Percentiles rank a stretch among this genome's conserved stretches.
Conservation (phyloP, 2,329 filamentous ascomycete species). For the Aspergillus oerlinghausenensis region DNA sequence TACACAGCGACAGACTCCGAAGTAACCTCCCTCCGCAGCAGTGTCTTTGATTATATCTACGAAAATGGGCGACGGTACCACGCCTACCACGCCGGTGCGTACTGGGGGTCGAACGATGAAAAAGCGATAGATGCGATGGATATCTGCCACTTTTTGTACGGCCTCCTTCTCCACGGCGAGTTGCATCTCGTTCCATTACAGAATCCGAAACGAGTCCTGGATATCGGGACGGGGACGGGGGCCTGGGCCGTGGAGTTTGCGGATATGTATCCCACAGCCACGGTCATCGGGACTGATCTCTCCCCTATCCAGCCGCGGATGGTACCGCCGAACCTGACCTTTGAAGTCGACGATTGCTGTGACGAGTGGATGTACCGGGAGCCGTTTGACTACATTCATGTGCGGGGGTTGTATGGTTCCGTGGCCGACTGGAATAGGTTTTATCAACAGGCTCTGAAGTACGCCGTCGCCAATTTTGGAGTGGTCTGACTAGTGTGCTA, state of each 20-base stretch:
- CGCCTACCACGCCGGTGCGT: constrained; percentile 27
- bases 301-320: constrained; percentile 47
- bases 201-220: constrained; percentile 20
- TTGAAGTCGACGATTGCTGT: constrained; percentile 43
- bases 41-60: constrained; percentile 26
- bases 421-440: constrained; percentile 45
- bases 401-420: constrained; percentile 43
- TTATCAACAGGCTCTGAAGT: constrained; percentile 18
- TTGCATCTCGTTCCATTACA: constrained; percentile 24
- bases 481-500: background rate
- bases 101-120: constrained; percentile 24
- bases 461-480: constrained; percentile 20
- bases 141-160: constrained; percentile 40
- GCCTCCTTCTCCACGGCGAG: constrained; percentile 26
- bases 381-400: constrained; percentile 44
- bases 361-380: constrained; percentile 36
- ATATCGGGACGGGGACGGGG: constrained; percentile 21
- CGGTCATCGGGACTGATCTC: constrained; percentile 46
- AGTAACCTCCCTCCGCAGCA: background rate
- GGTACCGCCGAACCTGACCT: constrained; percentile 44
- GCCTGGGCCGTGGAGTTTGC: constrained; percentile 26
- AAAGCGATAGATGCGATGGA: constrained; percentile 17
- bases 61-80: constrained; percentile 31
- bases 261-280: constrained; percentile 34
- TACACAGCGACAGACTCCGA: background rate